phyloP scores from a whole-genome alignment of 306 rosid genomes.

The Biancaea sappan region DNA sequence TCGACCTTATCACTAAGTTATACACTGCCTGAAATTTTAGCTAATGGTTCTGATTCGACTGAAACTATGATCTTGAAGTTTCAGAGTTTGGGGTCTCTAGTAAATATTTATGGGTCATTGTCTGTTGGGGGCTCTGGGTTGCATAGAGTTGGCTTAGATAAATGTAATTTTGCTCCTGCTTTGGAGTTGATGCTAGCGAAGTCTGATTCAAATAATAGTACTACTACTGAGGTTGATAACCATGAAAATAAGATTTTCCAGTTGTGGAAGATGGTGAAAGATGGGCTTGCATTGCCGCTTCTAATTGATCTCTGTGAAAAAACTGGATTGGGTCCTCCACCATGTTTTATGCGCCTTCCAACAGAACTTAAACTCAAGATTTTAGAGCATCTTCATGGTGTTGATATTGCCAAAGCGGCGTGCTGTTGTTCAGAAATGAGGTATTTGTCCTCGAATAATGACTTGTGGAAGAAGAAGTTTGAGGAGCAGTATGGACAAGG shows the following conservation, averaged over 20 bases:
- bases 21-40: conserved; percentile 61
- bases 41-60: conserved; percentile 21
- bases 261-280: conserved; percentile 80
- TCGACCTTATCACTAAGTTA: conserved; percentile 56
- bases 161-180: conserved; percentile 40
- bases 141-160: conserved; percentile 52
- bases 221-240: conserved; percentile 4
- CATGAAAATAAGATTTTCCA: conserved; percentile 49
- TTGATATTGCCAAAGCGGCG: conserved; percentile 57
- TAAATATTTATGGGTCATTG: conserved; percentile 67
- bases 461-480: conserved; percentile 70
- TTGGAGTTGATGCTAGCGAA: conserved; percentile 44
- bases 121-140: conserved; percentile 44
- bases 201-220: conserved; percentile 35
- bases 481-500: conserved; percentile 45
- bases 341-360: conserved; percentile 71
- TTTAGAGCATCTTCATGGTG: conserved; percentile 62
- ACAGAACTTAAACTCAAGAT: conserved; percentile 66
- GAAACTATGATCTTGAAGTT: conserved; percentile 55
- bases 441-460: conserved; percentile 45
- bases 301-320: conserved; percentile 73
- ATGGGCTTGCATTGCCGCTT: conserved; percentile 72
- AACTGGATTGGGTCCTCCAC: conserved; percentile 63
- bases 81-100: conserved; percentile 57
- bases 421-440: conserved; percentile 59